These are phyloP conservation scores for Cutaneotrichosporon cavernicola DNA, from an alignment of 1,284 basidiomycete species.

Conservation along the genomic window DNA sequence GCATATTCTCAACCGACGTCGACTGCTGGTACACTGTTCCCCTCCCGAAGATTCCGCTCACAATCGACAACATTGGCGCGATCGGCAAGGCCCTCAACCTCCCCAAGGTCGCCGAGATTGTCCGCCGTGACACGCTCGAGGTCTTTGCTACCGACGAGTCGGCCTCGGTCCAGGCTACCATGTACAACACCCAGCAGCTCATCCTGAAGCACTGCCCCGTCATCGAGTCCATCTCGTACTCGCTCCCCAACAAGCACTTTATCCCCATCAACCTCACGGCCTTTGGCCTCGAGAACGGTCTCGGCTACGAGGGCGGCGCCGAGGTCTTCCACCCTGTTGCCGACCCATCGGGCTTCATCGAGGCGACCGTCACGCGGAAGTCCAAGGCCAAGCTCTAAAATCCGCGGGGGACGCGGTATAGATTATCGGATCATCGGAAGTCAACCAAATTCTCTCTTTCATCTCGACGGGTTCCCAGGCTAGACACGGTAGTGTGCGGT, in stretches of 20 bases:
- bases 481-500: neutral
- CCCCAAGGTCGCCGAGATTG: constrained; percentile 57
- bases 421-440: neutral
- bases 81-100: constrained; percentile 65
- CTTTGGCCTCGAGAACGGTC: constrained; percentile 56
- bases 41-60: constrained; percentile 56
- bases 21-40: constrained; percentile 69
- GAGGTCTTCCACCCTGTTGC: constrained; percentile 77
- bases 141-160: constrained; percentile 84
- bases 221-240: constrained; percentile 68
- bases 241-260: constrained; percentile 91
- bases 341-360: constrained; percentile 61
- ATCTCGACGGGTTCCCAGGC: neutral
- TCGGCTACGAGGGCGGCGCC: constrained; percentile 61
- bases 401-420: neutral
- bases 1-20: constrained; percentile 83
- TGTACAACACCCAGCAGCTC: constrained; percentile 81
- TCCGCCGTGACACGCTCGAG: constrained; percentile 69
- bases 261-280: constrained; percentile 56
- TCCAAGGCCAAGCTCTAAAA: constrained; percentile 24
- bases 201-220: constrained; percentile 67
- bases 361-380: constrained; percentile 55
- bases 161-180: constrained; percentile 88
- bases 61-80: constrained; percentile 55
- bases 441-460: neutral